Evolutionary conservation across 306 rosid genomes (phyloP).

Genomic region (Nissolia schottii): DNA sequence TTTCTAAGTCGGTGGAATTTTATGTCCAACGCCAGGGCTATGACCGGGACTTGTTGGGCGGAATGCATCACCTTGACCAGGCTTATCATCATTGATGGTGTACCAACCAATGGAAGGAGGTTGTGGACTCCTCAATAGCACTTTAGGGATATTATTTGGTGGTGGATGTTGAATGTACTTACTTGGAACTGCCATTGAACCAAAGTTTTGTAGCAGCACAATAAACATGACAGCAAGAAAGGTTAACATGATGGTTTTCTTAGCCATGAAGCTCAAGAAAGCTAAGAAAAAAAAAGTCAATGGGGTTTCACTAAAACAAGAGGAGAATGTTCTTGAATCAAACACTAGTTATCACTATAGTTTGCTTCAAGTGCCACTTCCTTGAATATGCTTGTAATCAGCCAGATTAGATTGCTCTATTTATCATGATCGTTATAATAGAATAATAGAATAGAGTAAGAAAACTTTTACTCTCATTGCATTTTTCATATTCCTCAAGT

Average conservation of each 20-base stretch:
- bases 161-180: slow-evolving; percentile 35
- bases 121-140: slow-evolving; percentile 23
- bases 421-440: slow-evolving; percentile 41
- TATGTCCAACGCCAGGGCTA: slow-evolving; percentile 59
- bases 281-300: not conserved
- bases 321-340: not conserved
- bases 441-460: too few relatives aligned
- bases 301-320: not conserved
- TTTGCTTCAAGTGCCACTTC: not conserved
- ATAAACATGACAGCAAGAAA: slow-evolving; percentile 27
- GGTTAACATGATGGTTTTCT: slow-evolving; percentile 19
- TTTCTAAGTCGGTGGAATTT: slow-evolving; percentile 27
- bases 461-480: too few relatives aligned
- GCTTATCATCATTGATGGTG: slow-evolving; percentile 28
- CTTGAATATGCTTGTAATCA: slow-evolving; percentile 3
- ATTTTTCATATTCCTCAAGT: slow-evolving; percentile 17
- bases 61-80: slow-evolving; percentile 31
- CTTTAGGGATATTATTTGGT: slow-evolving; percentile 12
- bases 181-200: slow-evolving; percentile 32
- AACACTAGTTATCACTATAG: not conserved
- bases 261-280: slow-evolving; percentile 26
- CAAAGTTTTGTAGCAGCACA: slow-evolving; percentile 25
- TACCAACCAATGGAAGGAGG: slow-evolving; percentile 33
- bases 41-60: slow-evolving; percentile 59
- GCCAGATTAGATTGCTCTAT: slow-evolving; percentile 35